These are phyloP conservation scores for Haemoproteus tartakovskyi DNA, from an alignment of 169 alveolate genomes.

Conservation along the genomic window DNA sequence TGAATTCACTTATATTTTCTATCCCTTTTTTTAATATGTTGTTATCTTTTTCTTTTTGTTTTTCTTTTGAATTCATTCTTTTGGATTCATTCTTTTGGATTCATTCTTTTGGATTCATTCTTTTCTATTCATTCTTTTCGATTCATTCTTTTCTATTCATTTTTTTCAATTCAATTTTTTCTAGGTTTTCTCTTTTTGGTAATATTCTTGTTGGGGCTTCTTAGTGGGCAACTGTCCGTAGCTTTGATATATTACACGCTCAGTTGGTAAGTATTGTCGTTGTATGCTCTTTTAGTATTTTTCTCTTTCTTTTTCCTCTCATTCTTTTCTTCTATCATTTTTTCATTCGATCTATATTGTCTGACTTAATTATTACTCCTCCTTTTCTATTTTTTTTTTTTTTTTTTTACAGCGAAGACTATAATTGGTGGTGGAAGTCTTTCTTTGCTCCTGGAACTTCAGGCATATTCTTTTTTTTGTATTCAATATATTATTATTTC, in stretches of 20 bases:
- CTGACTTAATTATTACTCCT: too few species aligned
- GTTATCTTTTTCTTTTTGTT: too few species aligned
- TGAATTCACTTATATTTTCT: too few species aligned
- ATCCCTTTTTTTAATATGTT: too few species aligned
- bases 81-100: too few species aligned
- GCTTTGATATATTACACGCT: constrained; percentile 70
- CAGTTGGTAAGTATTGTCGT: constrained; percentile 29
- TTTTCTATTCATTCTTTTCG: not conserved
- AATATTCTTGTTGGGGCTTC: constrained; percentile 64
- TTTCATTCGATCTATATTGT: too few species aligned
- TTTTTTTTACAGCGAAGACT: constrained; percentile 69
- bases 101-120: too few species aligned
- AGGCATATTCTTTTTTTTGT: constrained; percentile 76
- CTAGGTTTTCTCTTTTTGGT: constrained; percentile 68
- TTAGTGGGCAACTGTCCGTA: constrained; percentile 75
- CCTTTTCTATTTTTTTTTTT: not conserved
- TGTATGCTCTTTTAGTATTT: not conserved
- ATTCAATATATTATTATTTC: constrained; percentile 75
- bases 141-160: not conserved
- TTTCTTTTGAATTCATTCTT: too few species aligned
- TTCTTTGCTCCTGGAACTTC: constrained; percentile 76
- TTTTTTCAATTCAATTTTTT: not conserved
- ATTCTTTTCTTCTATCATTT: too few species aligned
- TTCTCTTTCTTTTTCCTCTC: too few species aligned
- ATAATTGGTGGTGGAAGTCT: constrained; percentile 87